phyloP scores from a whole-genome alignment of 495 filamentous ascomycete genomes.

The Hypoxylon cercidicola region DNA sequence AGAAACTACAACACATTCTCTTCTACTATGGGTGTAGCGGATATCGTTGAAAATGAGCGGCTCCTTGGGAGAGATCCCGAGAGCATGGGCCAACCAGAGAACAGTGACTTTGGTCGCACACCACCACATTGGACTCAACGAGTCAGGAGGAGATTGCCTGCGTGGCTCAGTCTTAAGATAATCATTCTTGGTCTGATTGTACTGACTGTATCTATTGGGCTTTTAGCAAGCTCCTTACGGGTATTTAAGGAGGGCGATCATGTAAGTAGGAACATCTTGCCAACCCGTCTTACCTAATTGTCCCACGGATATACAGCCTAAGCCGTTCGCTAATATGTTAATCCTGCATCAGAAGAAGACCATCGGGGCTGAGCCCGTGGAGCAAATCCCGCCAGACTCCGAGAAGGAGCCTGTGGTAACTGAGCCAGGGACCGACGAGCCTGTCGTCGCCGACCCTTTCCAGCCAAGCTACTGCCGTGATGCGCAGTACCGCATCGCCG shows the following conservation, averaged over 20 bases:
- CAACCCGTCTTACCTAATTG: slow-evolving; percentile 1
- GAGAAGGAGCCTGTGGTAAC: slow-evolving; percentile 17
- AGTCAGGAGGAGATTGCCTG: slow-evolving; percentile 42
- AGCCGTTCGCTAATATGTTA: slow-evolving; percentile 21
- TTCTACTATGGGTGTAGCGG: slow-evolving; percentile 49
- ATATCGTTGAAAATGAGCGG: slow-evolving; percentile 46
- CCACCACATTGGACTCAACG: slow-evolving; percentile 46
- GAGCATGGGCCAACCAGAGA: slow-evolving; percentile 51
- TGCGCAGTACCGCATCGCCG: slow-evolving; percentile 42
- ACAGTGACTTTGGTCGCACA: slow-evolving; percentile 29
- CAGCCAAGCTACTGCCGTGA: slow-evolving; percentile 43
- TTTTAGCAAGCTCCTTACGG: slow-evolving; percentile 38
- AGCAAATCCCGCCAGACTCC: slow-evolving; percentile 19
- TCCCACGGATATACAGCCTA: background rate
- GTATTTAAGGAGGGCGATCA: slow-evolving; percentile 27
- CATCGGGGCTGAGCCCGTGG: slow-evolving; percentile 21
- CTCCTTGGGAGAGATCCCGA: slow-evolving; percentile 51
- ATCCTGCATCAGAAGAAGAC: slow-evolving; percentile 22
- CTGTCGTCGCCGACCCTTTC: slow-evolving; percentile 25
- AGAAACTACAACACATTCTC: slow-evolving; percentile 56
- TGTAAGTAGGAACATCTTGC: slow-evolving; percentile 41
- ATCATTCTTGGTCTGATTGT: slow-evolving; percentile 40
- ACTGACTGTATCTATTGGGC: slow-evolving; percentile 44
- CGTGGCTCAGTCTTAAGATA: slow-evolving; percentile 41
- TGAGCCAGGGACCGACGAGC: slow-evolving; percentile 17